Evolutionary conservation across 169 alveolate species (phyloP), one percentile per base, ranked within the genome.

Genomic region (Eimeria brunetti): DNA sequence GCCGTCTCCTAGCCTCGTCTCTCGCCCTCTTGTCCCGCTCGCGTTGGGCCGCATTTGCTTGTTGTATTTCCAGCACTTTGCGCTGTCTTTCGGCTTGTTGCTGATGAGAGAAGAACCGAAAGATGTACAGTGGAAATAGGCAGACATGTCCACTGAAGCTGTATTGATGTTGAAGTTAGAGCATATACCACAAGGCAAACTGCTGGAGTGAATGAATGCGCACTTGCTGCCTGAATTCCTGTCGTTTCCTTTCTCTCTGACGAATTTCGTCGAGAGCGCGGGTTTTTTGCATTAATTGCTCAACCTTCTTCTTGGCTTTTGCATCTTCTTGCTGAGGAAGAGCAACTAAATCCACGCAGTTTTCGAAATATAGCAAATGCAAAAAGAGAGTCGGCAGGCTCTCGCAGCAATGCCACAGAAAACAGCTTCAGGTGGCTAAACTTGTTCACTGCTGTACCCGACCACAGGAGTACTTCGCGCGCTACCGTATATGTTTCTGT

Each of bases 301-400:
- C 98, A 33, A 97, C 97, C 89, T 97, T 97, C 94, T 96, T 97
- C 97, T 97, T 95, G n/a, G 98, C 98, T 75, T 96, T 94, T 81
- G 96, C 97, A 91, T 97, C 98, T 91, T 97, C 98, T 75, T 92
- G 97, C 96, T 97, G 97, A 96, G 80, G 88, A 78, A n/a, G 62
- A 44, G 46, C 33, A 78, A 49, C 71, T 46, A 27, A 16, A 24
- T 24, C 12, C 62, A 88, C 44, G 22, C 53, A 22, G 69, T 2
- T 11, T 41, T 53, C n/a, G 22, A 20, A 62, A 64, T 27, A 53
- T 51, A 33, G 18, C 46, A 44, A 24, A 18, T 78, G 5, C 5
- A 49, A 20, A 46, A 38, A 22, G 9, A 5, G 88, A 2, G 88
- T 12, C 24, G 41, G 64, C 44, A n/a, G 38, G 88, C 64, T 33